Base-by-base conservation (phyloP, 345 rosid species). In the Citrus reticulata region DNA sequence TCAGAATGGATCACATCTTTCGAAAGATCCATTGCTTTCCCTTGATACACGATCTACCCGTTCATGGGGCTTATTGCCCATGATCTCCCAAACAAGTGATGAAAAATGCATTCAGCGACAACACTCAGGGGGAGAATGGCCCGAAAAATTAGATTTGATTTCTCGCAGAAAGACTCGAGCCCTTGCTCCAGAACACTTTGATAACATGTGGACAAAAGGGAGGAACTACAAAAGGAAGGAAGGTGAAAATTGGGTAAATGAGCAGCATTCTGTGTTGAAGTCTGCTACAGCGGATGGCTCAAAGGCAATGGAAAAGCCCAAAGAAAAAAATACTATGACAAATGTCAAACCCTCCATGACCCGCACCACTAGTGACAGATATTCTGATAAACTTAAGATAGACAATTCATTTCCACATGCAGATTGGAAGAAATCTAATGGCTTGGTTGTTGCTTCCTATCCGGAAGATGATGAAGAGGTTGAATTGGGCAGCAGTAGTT, bases 151-250 rank as follows among this genome's bases (percentile, higher is more conserved):
- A 69, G 99, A 97, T 85, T 71, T 86, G 85, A 81, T 94, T 80
- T 92, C 98, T 54, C 92, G 85, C 62, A 97, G 93, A 88, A 97
- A 92, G 88, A 90, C 91, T 74, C 93, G 89, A 76, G 89, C 89
- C 51, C 98, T 97, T 84, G 93, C 99, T 70, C 98, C 98, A 9
- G 99, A 94, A 85, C 88, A 97, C 87, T 89, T 97, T 79, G 99
- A 97, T 67, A 94, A 93, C 81, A 87, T 97, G 90, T 97, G 99
- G 99, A 84, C 98, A 20, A 97, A 94, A 86, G 99, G 99, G 83
- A 92, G 92, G 89, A 88, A 93, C 59, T 94, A 94, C 83, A 87
- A 68, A 82, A 89, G 81, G 83, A 93, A 86, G 83, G 88, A 87
- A 68, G 84, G 83, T 20, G 86, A 85, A 80, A 83, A 84, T 79